These are phyloP conservation scores for Cornus florida DNA, from an alignment of 148 eudicot genomes.

Conservation along the genomic window DNA sequence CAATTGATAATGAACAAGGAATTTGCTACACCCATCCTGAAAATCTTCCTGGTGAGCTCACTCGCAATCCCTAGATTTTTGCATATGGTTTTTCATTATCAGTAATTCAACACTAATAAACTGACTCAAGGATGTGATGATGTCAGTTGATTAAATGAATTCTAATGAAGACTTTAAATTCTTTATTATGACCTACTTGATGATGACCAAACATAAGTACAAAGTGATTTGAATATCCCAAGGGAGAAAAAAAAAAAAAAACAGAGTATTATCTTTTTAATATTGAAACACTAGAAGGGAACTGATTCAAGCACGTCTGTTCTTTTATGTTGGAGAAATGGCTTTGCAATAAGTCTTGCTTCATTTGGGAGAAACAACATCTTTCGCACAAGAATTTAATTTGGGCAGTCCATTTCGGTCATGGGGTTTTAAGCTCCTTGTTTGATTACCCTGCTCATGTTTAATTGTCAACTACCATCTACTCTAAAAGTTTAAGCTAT, in stretches of 20 bases:
- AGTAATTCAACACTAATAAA: background rate
- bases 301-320: background rate
- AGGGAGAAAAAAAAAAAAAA: no score
- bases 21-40: constrained; percentile 83
- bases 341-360: background rate
- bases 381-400: background rate
- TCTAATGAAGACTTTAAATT: background rate
- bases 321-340: background rate
- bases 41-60: constrained; percentile 67
- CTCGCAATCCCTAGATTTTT: background rate
- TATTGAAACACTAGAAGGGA: no score
- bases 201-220: background rate
- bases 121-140: background rate
- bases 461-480: background rate
- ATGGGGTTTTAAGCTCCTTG: background rate
- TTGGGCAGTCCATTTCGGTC: no score
- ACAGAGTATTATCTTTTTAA: no score
- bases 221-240: no score
- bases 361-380: background rate
- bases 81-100: background rate
- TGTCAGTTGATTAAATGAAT: background rate
- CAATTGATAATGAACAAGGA: constrained; percentile 58
- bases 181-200: background rate
- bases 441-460: background rate
- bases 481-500: no score